These are phyloP conservation scores for Nicotiana benthamiana DNA, from an alignment of 257 asterid species.

Conservation along the genomic window DNA sequence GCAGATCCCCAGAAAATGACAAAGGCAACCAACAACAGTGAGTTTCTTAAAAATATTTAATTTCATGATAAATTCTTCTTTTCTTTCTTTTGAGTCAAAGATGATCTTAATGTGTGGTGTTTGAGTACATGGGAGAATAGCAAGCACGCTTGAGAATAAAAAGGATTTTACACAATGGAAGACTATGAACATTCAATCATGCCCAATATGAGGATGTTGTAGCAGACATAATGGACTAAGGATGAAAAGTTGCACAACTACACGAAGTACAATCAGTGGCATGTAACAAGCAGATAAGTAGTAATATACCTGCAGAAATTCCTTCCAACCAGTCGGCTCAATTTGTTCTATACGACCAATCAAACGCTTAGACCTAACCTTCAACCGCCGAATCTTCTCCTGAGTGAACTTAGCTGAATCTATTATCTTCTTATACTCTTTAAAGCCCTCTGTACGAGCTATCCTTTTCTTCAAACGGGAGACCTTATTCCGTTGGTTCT, in stretches of 20 bases:
- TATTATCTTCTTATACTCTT: conserved; percentile 73
- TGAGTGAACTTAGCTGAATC: conserved; percentile 70
- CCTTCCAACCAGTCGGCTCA: conserved; percentile 99
- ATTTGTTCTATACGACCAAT: conserved; percentile 74
- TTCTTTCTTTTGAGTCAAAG: background rate
- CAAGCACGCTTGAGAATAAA: background rate
- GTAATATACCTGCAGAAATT: conserved; percentile 75
- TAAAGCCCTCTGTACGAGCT: conserved; percentile 81
- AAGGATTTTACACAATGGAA: background rate
- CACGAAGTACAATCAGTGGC: background rate
- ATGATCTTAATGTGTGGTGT: background rate
- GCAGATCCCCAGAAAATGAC: conserved; percentile 1
- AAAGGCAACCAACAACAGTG: background rate
- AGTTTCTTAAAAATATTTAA: background rate
- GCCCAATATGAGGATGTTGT: background rate
- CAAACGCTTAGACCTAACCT: conserved; percentile 75
- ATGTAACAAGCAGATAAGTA: background rate
- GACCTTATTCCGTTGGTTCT: conserved; percentile 83
- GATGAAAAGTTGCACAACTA: background rate
- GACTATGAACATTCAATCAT: background rate
- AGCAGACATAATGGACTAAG: background rate
- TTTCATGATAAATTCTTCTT: background rate
- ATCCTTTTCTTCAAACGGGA: conserved; percentile 76
- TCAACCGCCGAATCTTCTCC: conserved; percentile 83
- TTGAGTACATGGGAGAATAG: background rate